These are phyloP conservation scores for Phytopythium oedochilum DNA, from an alignment of 352 stramenopile species.

Conservation along the genomic window DNA sequence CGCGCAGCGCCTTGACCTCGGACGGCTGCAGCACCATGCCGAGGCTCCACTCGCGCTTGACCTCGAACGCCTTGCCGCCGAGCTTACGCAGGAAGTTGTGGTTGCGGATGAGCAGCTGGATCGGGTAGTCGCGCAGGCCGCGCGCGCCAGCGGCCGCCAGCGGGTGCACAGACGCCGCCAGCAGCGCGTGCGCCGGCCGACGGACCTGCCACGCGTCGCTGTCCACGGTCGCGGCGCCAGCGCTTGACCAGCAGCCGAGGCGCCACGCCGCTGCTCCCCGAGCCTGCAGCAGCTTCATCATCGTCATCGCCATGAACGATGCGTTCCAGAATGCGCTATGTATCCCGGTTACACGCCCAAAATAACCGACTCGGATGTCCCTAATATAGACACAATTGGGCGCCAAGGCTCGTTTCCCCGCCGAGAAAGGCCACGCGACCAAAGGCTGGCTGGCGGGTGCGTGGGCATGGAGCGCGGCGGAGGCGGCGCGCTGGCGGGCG, in stretches of 20 bases:
- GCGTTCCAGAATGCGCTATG: not conserved
- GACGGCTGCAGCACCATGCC: conserved; percentile 67
- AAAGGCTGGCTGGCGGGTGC: not conserved
- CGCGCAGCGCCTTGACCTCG: conserved; percentile 73
- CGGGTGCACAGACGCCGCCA: not conserved
- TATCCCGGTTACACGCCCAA: not conserved
- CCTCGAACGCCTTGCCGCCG: conserved; percentile 34
- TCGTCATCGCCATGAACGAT: no score
- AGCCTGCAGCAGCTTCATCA: not conserved
- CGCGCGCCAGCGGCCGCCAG: conserved; percentile 16
- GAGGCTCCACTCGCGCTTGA: conserved; percentile 75
- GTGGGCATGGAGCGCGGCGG: not conserved
- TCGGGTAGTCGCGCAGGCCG: conserved; percentile 49
- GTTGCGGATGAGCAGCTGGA: conserved; percentile 60
- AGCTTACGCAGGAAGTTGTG: conserved; percentile 56
- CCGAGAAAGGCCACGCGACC: not conserved
- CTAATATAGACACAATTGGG: no score
- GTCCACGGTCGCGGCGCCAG: not conserved
- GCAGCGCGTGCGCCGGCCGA: not conserved
- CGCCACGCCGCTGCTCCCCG: not conserved
- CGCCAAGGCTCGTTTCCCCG: no score
- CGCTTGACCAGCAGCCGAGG: not conserved
- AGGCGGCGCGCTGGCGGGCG: not conserved
- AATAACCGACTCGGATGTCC: no score
- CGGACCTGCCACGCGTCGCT: not conserved